Conservation (phyloP, 257 asterid species). For the Striga asiatica region DNA sequence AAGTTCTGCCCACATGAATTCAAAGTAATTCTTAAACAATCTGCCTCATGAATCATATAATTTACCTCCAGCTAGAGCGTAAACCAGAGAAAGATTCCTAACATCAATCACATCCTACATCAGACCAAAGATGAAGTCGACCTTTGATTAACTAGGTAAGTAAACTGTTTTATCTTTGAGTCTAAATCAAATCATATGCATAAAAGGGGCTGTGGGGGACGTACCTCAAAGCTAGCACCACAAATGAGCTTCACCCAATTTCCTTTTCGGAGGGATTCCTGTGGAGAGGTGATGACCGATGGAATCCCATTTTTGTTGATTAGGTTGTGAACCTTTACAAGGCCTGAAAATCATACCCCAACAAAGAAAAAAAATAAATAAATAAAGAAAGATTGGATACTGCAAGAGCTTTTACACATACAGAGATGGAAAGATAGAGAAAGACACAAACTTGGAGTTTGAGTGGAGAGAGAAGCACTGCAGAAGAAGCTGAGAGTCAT, state of each 20-base stretch:
- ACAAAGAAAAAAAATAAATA: constrained; percentile 16
- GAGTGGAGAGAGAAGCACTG: constrained; percentile 35
- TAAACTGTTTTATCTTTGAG: too few relatives aligned
- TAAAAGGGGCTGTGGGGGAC: background rate
- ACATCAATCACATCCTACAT: constrained; percentile 65
- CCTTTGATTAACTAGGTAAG: too few relatives aligned
- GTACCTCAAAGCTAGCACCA: constrained; percentile 96
- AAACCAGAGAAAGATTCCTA: constrained; percentile 88
- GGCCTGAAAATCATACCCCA: constrained; percentile 27
- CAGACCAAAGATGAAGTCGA: constrained; percentile 5
- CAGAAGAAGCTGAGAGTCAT: constrained; percentile 37
- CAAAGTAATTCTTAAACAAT: too few relatives aligned
- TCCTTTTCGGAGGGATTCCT: constrained; percentile 57
- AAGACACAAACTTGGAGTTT: constrained; percentile 13
- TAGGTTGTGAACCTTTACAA: constrained; percentile 42
- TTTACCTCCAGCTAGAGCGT: constrained; percentile 92
- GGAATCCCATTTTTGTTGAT: constrained; percentile 39
- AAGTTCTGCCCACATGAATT: background rate
- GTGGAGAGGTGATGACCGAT: constrained; percentile 42
- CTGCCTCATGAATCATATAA: too few relatives aligned
- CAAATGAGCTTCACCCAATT: constrained; percentile 94
- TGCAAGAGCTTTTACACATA: background rate
- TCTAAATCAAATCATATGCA: too few relatives aligned
- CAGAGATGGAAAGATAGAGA: background rate
- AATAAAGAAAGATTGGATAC: background rate